phyloP scores from a whole-genome alignment of 495 filamentous ascomycete genomes.

The Tuber magnatum region DNA sequence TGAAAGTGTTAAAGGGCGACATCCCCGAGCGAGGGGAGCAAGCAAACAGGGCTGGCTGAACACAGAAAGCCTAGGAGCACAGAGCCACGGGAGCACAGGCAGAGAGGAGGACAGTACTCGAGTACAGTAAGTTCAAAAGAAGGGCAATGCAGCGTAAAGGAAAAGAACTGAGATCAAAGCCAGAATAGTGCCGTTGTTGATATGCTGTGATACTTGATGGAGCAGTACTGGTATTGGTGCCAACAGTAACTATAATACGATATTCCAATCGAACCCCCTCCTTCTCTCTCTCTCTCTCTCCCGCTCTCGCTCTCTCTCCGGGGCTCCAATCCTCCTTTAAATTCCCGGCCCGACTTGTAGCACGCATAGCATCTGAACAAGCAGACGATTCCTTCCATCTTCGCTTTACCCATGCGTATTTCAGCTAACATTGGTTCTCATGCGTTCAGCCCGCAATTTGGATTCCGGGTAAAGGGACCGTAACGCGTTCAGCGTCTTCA shows the following conservation, averaged over 20 bases:
- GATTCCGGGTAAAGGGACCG: neutral
- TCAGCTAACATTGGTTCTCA: neutral
- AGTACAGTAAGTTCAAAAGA: neutral
- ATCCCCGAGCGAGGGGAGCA: neutral
- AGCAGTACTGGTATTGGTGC: neutral
- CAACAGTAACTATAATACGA: neutral
- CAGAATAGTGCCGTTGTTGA: neutral
- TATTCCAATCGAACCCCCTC: neutral
- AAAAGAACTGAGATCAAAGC: neutral
- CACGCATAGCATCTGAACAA: neutral
- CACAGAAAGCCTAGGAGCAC: neutral
- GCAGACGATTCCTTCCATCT: neutral
- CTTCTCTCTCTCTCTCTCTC: too few species aligned
- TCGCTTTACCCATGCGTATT: neutral
- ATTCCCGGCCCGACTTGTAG: neutral
- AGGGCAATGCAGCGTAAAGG: neutral
- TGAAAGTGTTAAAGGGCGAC: constrained; percentile 52
- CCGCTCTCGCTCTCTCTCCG: neutral
- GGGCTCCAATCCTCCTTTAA: neutral
- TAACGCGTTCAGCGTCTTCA: neutral
- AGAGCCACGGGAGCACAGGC: neutral
- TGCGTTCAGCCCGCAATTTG: neutral
- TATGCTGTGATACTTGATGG: neutral
- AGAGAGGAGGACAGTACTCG: neutral
- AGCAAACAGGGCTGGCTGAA: neutral